These are phyloP conservation scores for Pezicula rhizophila DNA, from an alignment of 2,329 filamentous ascomycete genomes.

Conservation along the genomic window DNA sequence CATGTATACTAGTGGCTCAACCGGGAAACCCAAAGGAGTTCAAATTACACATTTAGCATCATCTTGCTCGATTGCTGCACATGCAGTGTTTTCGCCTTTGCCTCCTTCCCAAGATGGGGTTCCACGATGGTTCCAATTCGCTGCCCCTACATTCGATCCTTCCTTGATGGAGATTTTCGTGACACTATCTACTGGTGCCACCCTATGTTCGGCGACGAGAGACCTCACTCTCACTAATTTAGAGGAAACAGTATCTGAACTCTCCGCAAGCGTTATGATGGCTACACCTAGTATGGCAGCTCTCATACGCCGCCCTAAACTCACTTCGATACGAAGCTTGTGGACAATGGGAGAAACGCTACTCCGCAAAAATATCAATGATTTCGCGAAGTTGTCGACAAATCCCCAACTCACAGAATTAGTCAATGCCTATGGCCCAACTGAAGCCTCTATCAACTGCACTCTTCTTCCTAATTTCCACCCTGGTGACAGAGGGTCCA, in stretches of 20 bases:
- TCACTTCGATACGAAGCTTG: background rate
- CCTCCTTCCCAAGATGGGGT: background rate
- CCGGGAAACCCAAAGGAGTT: conserved; percentile 24
- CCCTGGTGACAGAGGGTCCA: too few relatives aligned
- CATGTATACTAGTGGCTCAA: conserved; percentile 10
- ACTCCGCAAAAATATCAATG: too few relatives aligned
- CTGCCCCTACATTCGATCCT: conserved; percentile 11
- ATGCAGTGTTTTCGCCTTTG: background rate
- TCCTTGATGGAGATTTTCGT: conserved; percentile 28
- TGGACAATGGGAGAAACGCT: background rate
- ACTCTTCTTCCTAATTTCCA: too few relatives aligned
- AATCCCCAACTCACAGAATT: background rate
- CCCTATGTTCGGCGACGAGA: too few relatives aligned
- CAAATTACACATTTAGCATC: conserved; percentile 23
- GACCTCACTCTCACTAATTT: too few relatives aligned
- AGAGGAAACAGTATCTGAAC: too few relatives aligned
- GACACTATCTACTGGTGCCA: conserved; percentile 4
- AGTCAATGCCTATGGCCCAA: conserved; percentile 5
- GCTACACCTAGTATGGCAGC: background rate
- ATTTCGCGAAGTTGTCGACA: too few relatives aligned
- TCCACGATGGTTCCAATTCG: background rate
- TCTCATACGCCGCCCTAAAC: background rate
- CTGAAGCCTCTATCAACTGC: background rate
- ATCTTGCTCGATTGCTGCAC: conserved; percentile 9
- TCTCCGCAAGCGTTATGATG: background rate